A percentile compares a stretch with the other conserved stretches of the same genome.
phyloP scores from a whole-genome alignment of 352 stramenopile species.

The Phytopythium delawarense region DNA sequence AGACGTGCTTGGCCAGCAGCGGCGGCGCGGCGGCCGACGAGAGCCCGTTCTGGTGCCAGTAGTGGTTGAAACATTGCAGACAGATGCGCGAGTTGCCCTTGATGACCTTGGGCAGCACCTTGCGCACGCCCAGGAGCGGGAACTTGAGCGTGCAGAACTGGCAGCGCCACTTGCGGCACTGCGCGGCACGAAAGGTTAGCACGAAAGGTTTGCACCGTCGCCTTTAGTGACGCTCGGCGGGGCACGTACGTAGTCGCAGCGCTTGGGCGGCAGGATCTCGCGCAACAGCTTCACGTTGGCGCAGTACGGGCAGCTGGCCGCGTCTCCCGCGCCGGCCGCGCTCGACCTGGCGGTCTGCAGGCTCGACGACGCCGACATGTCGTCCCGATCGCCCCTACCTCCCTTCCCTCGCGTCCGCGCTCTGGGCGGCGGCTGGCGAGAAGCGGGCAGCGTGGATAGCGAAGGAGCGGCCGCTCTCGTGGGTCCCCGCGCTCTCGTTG shows the following conservation, averaged over 20 bases:
- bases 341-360: neutral
- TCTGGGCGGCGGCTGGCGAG: neutral
- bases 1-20: conserved; percentile 8
- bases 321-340: conserved; percentile 5
- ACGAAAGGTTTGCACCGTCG: neutral
- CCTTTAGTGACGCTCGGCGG: too few species aligned
- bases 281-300: conserved; percentile 43
- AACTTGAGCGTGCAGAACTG: conserved; percentile 65
- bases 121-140: conserved; percentile 33
- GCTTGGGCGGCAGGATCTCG: conserved; percentile 45
- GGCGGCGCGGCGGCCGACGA: neutral
- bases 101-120: conserved; percentile 37
- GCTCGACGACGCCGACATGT: conserved; percentile 1
- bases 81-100: conserved; percentile 60
- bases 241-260: conserved; percentile 50
- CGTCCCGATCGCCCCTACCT: neutral
- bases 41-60: conserved; percentile 34
- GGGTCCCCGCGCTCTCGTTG: neutral
- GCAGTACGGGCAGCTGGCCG: conserved; percentile 35
- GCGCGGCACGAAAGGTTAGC: neutral
- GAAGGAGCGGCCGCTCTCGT: too few species aligned
- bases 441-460: neutral
- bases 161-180: conserved; percentile 51
- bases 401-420: too few species aligned
- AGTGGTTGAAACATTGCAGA: conserved; percentile 37